phyloP scores from a whole-genome alignment of 163 green algal species.

The Chloromonas sp. region DNA sequence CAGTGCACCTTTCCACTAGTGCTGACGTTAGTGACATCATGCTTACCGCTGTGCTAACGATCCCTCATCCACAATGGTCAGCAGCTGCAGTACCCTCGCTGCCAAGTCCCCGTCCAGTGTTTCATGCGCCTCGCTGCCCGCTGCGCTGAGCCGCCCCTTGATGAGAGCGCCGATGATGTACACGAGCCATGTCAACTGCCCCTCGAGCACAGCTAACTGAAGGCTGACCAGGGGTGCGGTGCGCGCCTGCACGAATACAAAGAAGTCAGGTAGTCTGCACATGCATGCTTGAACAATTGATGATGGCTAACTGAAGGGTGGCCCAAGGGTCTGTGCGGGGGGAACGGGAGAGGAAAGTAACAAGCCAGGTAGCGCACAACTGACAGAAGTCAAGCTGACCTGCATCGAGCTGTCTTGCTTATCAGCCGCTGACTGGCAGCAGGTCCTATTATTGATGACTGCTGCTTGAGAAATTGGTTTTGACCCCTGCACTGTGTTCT shows the following conservation, averaged over 20 bases:
- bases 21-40: too few relatives aligned
- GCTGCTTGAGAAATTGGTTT: too few relatives aligned
- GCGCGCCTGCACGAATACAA: conserved; percentile 10
- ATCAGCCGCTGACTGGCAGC: too few relatives aligned
- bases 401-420: too few relatives aligned
- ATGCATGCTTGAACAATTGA: too few relatives aligned
- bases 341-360: neutral
- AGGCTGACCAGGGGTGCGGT: neutral
- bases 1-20: too few relatives aligned
- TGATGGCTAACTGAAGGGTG: neutral
- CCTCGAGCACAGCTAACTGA: conserved; percentile 79
- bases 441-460: too few relatives aligned
- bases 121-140: conserved; percentile 73
- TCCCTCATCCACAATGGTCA: conserved; percentile 45
- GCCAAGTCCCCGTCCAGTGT: conserved; percentile 87
- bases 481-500: too few relatives aligned
- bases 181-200: conserved; percentile 94
- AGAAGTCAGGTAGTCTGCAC: too few relatives aligned
- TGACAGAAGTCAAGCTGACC: too few relatives aligned
- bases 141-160: conserved; percentile 72
- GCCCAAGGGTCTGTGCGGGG: neutral
- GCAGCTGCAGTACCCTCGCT: conserved; percentile 76
- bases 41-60: conserved; percentile 34
- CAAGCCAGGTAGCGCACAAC: too few relatives aligned
- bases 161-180: conserved; percentile 91